Percentiles rank a stretch among this genome's conserved stretches.
Conservation (phyloP, 352 stramenopile species). For the Phytophthora kernoviae region DNA sequence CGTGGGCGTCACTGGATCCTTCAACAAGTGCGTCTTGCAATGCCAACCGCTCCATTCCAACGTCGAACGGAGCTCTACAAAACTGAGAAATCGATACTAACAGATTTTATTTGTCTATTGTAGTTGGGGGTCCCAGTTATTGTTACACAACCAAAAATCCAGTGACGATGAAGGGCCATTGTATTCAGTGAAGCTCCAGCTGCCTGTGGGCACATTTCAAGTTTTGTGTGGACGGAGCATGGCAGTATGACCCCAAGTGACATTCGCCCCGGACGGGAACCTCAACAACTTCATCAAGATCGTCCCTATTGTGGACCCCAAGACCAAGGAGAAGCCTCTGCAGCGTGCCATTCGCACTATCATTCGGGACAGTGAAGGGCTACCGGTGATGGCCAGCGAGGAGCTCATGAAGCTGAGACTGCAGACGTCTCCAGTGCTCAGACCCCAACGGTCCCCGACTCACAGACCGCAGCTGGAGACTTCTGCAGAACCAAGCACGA, state of each 20-base stretch:
- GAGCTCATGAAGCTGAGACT: constrained; percentile 69
- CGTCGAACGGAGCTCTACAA: no score
- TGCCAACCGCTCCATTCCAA: no score
- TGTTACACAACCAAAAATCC: constrained; percentile 46
- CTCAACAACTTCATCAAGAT: constrained; percentile 89
- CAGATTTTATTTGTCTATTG: constrained; percentile 8
- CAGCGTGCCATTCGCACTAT: constrained; percentile 74
- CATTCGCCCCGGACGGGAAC: constrained; percentile 85
- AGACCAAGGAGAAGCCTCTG: constrained; percentile 49
- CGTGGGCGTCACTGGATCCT: constrained; percentile 76
- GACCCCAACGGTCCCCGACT: constrained; percentile 32
- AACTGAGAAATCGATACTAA: neutral
- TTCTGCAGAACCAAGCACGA: constrained; percentile 23
- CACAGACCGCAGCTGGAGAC: constrained; percentile 8
- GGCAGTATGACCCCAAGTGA: constrained; percentile 86
- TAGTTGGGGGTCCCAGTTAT: constrained; percentile 83
- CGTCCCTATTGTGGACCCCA: constrained; percentile 24
- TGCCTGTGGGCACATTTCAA: constrained; percentile 84
- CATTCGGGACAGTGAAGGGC: constrained; percentile 57
- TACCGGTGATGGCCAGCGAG: constrained; percentile 56
- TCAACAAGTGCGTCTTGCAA: constrained; percentile 69
- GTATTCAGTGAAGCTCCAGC: constrained; percentile 56
- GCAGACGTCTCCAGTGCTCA: constrained; percentile 48
- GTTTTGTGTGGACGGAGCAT: constrained; percentile 78
- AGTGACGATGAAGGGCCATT: constrained; percentile 11